Base-by-base conservation (phyloP, 345 rosid genomes). In the Arabis hirsuta region DNA sequence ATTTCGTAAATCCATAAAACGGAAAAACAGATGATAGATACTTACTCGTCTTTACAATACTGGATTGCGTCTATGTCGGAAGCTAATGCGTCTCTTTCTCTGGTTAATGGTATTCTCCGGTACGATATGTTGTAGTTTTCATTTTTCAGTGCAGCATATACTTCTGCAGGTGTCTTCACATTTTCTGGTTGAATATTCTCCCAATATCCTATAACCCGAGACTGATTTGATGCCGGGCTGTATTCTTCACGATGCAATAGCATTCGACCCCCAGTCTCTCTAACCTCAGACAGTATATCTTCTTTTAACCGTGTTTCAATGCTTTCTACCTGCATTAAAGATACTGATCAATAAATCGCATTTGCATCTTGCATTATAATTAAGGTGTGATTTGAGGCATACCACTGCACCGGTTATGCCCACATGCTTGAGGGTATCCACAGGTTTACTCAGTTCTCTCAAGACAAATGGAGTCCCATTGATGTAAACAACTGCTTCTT, bases 181-280 rank as follows among this genome's bases (percentile, higher is more conserved):
- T 86, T 84, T 46, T 89, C 96, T 43, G 84, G 82, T 65, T 82
- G 83, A 53, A 95, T 90, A 80, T 88, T 89, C 79, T 89, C 97
- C 99, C 97, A 91, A 74, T 89, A 94, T 65, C 99, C 99, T 62
- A 84, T 79, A 65, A 94, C 91, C 77, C 84, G 86, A 56, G 96
- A 87, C 71, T 84, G 82, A 76, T 94, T 84, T 76, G 88, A 81
- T 55, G 81, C 82, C 6, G 93, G 84, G 31, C 79, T 85, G 71
- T 84, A 85, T 78, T 94, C 99, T 88, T 94, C 99, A 47, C 97
- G 91, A 74, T 94, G 99, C 76, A 94, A 79, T 81, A 94, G 91
- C 82, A 94, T 86, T 78, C 95, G 77, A 16, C 97, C 96, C 55
- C 91, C 85, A 72, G 96, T 85, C 48, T 79, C 82, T 68, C 79